Evolutionary conservation across 441 rosid genomes (phyloP).

Genomic region (Adansonia gregorii): DNA sequence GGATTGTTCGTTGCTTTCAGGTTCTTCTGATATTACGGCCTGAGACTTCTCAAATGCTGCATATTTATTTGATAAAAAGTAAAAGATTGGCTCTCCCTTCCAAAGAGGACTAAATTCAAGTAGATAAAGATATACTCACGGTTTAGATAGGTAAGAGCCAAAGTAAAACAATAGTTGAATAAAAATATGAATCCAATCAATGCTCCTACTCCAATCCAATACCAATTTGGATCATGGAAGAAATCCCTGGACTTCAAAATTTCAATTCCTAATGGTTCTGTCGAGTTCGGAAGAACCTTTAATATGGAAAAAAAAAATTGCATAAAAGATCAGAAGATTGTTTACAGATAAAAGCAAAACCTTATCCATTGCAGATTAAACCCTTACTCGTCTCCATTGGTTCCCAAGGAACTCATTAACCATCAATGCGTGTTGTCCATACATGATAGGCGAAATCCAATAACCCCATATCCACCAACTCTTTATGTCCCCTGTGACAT

Average conservation of each 20-base stretch:
- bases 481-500: constrained; percentile 48
- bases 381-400: constrained; percentile 64
- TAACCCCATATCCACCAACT: constrained; percentile 81
- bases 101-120: neutral
- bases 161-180: constrained; percentile 6
- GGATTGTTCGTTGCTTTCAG: constrained; percentile 30
- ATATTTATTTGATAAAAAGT: neutral
- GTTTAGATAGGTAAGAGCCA: constrained; percentile 13
- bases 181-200: constrained; percentile 4
- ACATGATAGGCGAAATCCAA: constrained; percentile 80
- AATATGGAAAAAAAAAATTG: neutral
- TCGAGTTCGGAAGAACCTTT: constrained; percentile 34
- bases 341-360: neutral
- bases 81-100: neutral
- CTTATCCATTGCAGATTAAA: neutral
- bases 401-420: constrained; percentile 74
- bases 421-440: constrained; percentile 66
- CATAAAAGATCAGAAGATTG: neutral
- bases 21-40: constrained; percentile 52
- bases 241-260: constrained; percentile 48
- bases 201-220: neutral
- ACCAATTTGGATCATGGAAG: constrained; percentile 47
- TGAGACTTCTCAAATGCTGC: constrained; percentile 69
- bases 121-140: constrained; percentile 16
- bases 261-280: constrained; percentile 34